Base-by-base conservation (phyloP, 1,284 basidiomycete genomes). In the Ganoderma multipileum region DNA sequence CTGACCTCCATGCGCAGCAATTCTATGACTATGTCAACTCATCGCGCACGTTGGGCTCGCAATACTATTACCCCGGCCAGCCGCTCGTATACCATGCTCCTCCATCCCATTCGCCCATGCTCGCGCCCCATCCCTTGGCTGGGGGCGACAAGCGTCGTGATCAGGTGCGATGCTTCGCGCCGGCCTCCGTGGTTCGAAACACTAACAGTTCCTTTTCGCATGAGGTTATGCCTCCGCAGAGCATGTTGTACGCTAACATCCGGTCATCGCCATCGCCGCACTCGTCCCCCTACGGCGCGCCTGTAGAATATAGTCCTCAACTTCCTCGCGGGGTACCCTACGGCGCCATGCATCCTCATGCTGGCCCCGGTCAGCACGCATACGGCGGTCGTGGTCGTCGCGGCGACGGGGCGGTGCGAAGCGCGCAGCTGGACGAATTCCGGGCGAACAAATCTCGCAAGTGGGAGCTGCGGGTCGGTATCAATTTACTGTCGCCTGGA, bases 391-490 rank as follows among this genome's bases (percentile, higher is more conserved):
- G 75, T 12, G 70, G 66, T 23, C 72, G 72, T 5, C 79, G 79
- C 36, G 83, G 85, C 64, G 84, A 83, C 63, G 81, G 80, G 64
- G 78, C 83, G 33, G 78, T 89, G 67, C 88, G 93, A 59, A 95
- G 93, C 78, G 84, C 88, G 16, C 78, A 94, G 36, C 81, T 98
- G 67, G 95, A 97, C 71, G 94, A 96, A 70, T 98, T 97, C 80
- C 87, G 95, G 69, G 86, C 89, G 47, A 93, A 92, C 81, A 94
- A 92, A 79, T 83, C 89, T 41, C 86, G 89, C 68, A 90, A 89
- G 73, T 97, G 95, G 95, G 91, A 94, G 72, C 82, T 97, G 14
- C 83, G 85, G 79, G 96, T 96, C 75, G 66, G 82, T 77, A 52
- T 55, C 28, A 55, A 38, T 58, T 41, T 7, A 28, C 38, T 6